Percentiles rank a stretch among this genome's conserved stretches.
These are phyloP conservation scores for Neonectria ditissima DNA, from an alignment of 2,329 filamentous ascomycete genomes.

Conservation along the genomic window DNA sequence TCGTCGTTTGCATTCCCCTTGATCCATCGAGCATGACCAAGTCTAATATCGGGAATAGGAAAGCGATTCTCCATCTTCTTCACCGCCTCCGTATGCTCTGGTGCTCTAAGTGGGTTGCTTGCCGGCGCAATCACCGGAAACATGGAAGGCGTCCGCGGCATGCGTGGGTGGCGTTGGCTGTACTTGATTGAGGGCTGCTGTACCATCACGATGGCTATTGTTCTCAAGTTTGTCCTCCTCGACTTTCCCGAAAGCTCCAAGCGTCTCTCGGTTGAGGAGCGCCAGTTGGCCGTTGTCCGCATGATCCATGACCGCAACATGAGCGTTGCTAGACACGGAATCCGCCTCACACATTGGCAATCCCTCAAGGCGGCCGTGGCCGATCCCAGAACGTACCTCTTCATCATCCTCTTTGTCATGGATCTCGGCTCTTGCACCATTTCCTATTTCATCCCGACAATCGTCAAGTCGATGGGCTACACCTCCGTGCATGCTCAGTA, in stretches of 20 bases:
- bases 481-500: conserved; percentile 58
- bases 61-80: conserved; percentile 70
- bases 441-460: conserved; percentile 65
- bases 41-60: conserved; percentile 52
- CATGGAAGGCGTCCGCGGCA: conserved; percentile 62
- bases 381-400: conserved; percentile 61
- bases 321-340: conserved; percentile 45
- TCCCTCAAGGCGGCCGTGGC: conserved; percentile 50
- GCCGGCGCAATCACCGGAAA: conserved; percentile 70
- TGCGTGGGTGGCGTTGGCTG: conserved; percentile 75
- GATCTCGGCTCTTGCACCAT: conserved; percentile 59
- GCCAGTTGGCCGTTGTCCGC: conserved; percentile 70
- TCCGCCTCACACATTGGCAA: conserved; percentile 46
- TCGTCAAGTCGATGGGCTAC: conserved; percentile 62
- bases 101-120: conserved; percentile 73
- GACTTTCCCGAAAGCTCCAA: conserved; percentile 72
- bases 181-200: conserved; percentile 76
- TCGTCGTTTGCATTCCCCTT: not conserved
- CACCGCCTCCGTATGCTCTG: conserved; percentile 68
- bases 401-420: conserved; percentile 63
- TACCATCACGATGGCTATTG: conserved; percentile 60
- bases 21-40: not conserved
- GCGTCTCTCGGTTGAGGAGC: conserved; percentile 71
- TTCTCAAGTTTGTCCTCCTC: conserved; percentile 72
- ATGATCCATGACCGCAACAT: conserved; percentile 62